Conservation (phyloP, 2,329 filamentous ascomycete species). For the Venturia nashicola region DNA sequence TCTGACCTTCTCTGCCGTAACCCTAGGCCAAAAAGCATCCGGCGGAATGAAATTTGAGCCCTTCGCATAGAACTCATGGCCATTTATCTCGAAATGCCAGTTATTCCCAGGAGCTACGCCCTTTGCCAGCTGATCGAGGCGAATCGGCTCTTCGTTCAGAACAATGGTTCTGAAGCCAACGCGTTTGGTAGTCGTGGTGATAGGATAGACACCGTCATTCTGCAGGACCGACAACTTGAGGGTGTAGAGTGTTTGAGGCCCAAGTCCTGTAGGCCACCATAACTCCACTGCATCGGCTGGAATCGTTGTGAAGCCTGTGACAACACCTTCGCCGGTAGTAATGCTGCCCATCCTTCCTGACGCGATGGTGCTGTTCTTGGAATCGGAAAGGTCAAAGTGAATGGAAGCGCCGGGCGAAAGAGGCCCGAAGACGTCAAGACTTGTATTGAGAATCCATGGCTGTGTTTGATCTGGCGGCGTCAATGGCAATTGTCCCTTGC, state of each 20-base stretch:
- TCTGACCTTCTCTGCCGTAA: slow-evolving; percentile 39
- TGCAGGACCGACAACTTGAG: slow-evolving; percentile 28
- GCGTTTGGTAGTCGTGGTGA: slow-evolving; percentile 34
- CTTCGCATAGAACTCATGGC: slow-evolving; percentile 51
- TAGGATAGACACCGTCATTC: slow-evolving; percentile 31
- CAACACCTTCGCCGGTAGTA: slow-evolving; percentile 25
- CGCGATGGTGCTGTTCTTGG: slow-evolving; percentile 27
- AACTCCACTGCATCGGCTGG: slow-evolving; percentile 34
- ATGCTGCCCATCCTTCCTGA: slow-evolving; percentile 27
- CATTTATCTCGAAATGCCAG: slow-evolving; percentile 56
- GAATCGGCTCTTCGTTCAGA: slow-evolving; percentile 43
- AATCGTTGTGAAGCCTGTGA: slow-evolving; percentile 38
- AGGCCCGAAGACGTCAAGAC: slow-evolving; percentile 43
- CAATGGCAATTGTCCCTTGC: slow-evolving; percentile 45
- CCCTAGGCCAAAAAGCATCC: slow-evolving; percentile 50
- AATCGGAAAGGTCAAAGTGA: slow-evolving; percentile 34
- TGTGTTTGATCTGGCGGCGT: slow-evolving; percentile 43
- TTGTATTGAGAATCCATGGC: slow-evolving; percentile 50
- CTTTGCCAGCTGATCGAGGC: slow-evolving; percentile 37
- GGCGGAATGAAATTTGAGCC: slow-evolving; percentile 52
- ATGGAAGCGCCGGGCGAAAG: slow-evolving; percentile 33
- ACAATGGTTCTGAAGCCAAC: slow-evolving; percentile 52
- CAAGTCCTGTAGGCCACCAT: slow-evolving; percentile 50
- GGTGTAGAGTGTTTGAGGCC: slow-evolving; percentile 43
- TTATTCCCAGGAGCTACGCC: slow-evolving; percentile 46